A percentile compares a stretch with the other conserved stretches of the same genome.
These are phyloP conservation scores for Leptographium flavum DNA, from an alignment of 2,329 filamentous ascomycete species.

Conservation along the genomic window DNA sequence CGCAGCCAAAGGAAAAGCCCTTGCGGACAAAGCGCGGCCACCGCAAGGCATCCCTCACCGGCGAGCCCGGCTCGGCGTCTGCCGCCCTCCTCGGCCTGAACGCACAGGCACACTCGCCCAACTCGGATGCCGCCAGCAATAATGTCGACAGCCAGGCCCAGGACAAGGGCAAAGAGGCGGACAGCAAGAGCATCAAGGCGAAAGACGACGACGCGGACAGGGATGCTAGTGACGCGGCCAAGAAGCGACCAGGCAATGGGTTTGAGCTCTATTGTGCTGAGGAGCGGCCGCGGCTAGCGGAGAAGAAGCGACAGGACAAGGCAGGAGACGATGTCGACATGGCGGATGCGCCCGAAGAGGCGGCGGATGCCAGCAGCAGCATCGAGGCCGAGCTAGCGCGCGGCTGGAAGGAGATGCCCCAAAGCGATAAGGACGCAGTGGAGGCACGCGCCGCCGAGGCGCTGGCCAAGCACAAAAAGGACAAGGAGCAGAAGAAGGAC, in stretches of 20 bases:
- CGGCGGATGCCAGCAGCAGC: slow-evolving; percentile 12
- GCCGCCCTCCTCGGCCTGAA: slow-evolving; percentile 33
- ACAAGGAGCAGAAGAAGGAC: slow-evolving; percentile 21
- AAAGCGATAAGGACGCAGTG: slow-evolving; percentile 34
- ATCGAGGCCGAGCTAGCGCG: slow-evolving; percentile 41
- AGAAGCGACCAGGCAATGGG: slow-evolving; percentile 26
- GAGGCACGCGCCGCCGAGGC: slow-evolving; percentile 26
- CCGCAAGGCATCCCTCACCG: slow-evolving; percentile 40
- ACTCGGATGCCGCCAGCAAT: slow-evolving; percentile 39
- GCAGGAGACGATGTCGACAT: slow-evolving; percentile 24
- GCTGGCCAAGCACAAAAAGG: slow-evolving; percentile 26
- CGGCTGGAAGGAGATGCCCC: slow-evolving; percentile 38
- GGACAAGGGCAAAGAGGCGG: background rate
- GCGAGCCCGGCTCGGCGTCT: slow-evolving; percentile 24
- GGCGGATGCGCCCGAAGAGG: slow-evolving; percentile 6
- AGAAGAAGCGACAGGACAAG: slow-evolving; percentile 17
- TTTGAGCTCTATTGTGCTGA: slow-evolving; percentile 43
- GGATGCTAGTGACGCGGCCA: background rate
- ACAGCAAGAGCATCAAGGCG: slow-evolving; percentile 17
- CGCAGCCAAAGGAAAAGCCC: slow-evolving; percentile 63
- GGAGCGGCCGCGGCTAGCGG: slow-evolving; percentile 27
- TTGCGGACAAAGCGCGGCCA: slow-evolving; percentile 61
- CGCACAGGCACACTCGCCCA: slow-evolving; percentile 30
- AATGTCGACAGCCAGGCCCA: slow-evolving; percentile 23
- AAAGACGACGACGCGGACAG: slow-evolving; percentile 16